A percentile compares a stretch with the other conserved stretches of the same genome.
phyloP scores from a whole-genome alignment of 1,284 basidiomycete genomes.

The Cerrena zonata region DNA sequence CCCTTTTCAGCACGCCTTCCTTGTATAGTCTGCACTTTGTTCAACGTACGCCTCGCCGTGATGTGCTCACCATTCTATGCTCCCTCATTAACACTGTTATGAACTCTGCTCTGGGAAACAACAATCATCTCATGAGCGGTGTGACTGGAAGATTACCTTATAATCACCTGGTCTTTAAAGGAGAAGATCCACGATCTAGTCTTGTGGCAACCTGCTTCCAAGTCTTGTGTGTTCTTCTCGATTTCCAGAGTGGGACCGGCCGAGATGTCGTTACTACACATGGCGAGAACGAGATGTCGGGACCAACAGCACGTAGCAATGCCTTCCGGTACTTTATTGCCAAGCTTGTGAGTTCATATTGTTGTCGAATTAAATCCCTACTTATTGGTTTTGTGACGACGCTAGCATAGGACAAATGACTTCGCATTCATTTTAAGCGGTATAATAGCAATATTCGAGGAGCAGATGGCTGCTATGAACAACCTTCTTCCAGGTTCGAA shows the following conservation, averaged over 20 bases:
- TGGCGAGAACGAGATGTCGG: conserved; percentile 28
- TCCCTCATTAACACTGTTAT: conserved; percentile 86
- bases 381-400: conserved; percentile 3
- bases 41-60: conserved; percentile 70
- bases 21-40: conserved; percentile 73
- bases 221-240: conserved; percentile 69
- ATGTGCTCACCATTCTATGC: conserved; percentile 83
- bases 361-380: not conserved
- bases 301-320: conserved; percentile 70
- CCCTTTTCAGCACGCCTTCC: conserved; percentile 67
- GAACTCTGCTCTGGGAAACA: conserved; percentile 50
- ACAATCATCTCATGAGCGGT: conserved; percentile 49
- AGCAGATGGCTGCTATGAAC: conserved; percentile 68
- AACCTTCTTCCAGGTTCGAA: conserved; percentile 78
- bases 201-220: conserved; percentile 72
- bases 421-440: conserved; percentile 79
- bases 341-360: conserved; percentile 57
- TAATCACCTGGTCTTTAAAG: conserved; percentile 85
- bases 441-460: conserved; percentile 63
- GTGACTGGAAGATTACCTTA: conserved; percentile 74
- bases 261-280: conserved; percentile 44
- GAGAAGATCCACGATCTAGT: conserved; percentile 67
- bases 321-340: conserved; percentile 86
- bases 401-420: conserved; percentile 83
- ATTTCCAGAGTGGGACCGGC: conserved; percentile 75